Evolutionary conservation across 805 yeast genomes (phyloP).

Genomic region (Lachancea lanzarotensis): DNA sequence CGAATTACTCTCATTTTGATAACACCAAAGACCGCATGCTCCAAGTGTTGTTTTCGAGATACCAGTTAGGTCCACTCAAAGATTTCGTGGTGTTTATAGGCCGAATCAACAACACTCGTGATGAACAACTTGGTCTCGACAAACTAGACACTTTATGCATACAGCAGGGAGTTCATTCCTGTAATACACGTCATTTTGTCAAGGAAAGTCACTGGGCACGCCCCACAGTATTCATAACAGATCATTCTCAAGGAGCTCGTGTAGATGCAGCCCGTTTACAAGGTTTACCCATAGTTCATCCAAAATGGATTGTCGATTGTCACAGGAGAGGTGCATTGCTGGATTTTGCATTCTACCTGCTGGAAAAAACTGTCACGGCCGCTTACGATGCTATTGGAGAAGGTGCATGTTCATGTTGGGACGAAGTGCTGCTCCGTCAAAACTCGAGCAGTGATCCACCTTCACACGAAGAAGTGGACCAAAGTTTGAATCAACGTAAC

Average conservation of each 20-base stretch:
- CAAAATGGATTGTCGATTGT: slow-evolving; percentile 41
- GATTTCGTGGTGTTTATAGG: slow-evolving; percentile 28
- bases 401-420: slow-evolving; percentile 29
- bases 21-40: slow-evolving; percentile 6
- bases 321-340: slow-evolving; percentile 36
- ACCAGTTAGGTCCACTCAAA: slow-evolving; percentile 16
- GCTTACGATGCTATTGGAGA: slow-evolving; percentile 29
- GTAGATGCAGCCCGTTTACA: slow-evolving; percentile 35
- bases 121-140: slow-evolving; percentile 1
- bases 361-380: slow-evolving; percentile 15
- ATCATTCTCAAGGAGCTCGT: slow-evolving; percentile 23
- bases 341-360: slow-evolving; percentile 31
- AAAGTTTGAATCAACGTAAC: slow-evolving; percentile 2
- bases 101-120: slow-evolving; percentile 14
- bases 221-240: slow-evolving; percentile 25
- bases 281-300: slow-evolving; percentile 37
- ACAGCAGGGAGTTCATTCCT: slow-evolving; percentile 6
- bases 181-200: slow-evolving; percentile 11
- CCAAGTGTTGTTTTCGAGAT: slow-evolving; percentile 2
- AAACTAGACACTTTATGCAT: slow-evolving; percentile 4
- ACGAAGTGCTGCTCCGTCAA: slow-evolving; percentile 6
- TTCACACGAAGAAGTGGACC: not conserved
- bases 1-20: slow-evolving; percentile 2
- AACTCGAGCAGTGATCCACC: not conserved
- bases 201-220: slow-evolving; percentile 9